Evolutionary conservation across 805 yeast species (phyloP), one percentile per base, ranked within the genome.

Genomic region (Wickerhamomyces queroliae): DNA sequence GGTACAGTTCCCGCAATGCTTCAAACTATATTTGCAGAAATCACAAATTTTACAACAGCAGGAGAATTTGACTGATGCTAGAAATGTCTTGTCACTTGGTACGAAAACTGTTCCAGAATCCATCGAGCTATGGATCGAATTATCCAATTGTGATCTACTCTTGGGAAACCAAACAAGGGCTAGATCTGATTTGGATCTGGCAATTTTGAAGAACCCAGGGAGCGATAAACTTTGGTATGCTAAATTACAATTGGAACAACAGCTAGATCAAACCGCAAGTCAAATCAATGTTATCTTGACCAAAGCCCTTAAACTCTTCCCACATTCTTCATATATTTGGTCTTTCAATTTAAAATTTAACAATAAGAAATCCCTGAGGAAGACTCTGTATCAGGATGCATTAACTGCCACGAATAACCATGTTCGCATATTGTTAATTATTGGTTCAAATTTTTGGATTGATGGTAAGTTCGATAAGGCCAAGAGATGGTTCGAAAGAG

Each of bases 151-250:
- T 3, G 83, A 79, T 45, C 35, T 46, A 1, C 44, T 55, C 1
- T 49, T 70, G 10, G 65, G 66, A 1, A 64, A 69, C 2, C 43
- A 66, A 2, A 70, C 80, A 3, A 67, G 76, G 42, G 88, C 95
- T 0, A 72, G 96, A 43, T 79, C 95, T 0, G 65, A 73, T 1
- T 59, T 89, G 18, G 96, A 88, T 48, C 63, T 76, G 20, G 93
- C 84, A 0, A 55, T 84, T 7, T 46, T 78, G 13, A 63, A 66
- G 20, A 74, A 71, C 40, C 76, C 80, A 0, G 17, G 36, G 6
- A 61, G 62, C 28, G 84, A 76, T 23, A 37, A 42, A n/a, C 48
- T 90, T 2, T 80, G 86, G 79, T 49, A 68, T 7, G 80, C 72
- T 16, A 74, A 76, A 46, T 66, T 84, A 13, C 49, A 64, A 18